Conservation (phyloP, 176 grass and related monocot genomes). For the Echinochloa phyllopogon region DNA sequence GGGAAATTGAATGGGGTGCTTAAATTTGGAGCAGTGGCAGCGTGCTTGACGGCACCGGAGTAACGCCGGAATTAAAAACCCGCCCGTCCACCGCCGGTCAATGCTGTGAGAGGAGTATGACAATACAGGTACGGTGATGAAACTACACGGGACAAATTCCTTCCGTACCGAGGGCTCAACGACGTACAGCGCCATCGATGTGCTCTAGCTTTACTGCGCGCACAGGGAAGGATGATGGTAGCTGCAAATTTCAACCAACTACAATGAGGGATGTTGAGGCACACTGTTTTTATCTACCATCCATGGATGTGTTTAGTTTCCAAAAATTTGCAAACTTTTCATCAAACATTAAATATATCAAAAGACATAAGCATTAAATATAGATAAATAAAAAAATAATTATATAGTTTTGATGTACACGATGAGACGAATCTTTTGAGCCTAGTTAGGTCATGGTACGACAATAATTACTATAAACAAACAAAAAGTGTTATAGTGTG, state of each 20-base stretch:
- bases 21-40: constrained; percentile 44
- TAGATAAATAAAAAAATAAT: too few relatives aligned
- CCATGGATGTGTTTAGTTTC: too few relatives aligned
- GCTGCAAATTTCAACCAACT: background rate
- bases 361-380: too few relatives aligned
- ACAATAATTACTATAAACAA: too few relatives aligned
- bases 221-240: background rate
- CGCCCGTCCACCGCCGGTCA: constrained; percentile 45
- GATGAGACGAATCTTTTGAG: too few relatives aligned
- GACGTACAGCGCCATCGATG: background rate
- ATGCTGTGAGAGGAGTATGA: background rate
- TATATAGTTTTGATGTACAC: too few relatives aligned
- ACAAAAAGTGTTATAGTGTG: too few relatives aligned
- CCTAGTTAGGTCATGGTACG: too few relatives aligned
- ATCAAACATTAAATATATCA: too few relatives aligned
- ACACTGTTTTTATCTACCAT: too few relatives aligned
- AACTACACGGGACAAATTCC: background rate
- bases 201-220: background rate
- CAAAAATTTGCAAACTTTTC: too few relatives aligned
- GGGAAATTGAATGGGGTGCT: constrained; percentile 44
- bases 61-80: constrained; percentile 52
- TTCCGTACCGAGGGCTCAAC: background rate
- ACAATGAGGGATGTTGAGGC: background rate
- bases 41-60: constrained; percentile 22
- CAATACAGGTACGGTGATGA: background rate